Conservation (phyloP, 108 stramenopile species). For the Chaetoceros tenuissimus region DNA sequence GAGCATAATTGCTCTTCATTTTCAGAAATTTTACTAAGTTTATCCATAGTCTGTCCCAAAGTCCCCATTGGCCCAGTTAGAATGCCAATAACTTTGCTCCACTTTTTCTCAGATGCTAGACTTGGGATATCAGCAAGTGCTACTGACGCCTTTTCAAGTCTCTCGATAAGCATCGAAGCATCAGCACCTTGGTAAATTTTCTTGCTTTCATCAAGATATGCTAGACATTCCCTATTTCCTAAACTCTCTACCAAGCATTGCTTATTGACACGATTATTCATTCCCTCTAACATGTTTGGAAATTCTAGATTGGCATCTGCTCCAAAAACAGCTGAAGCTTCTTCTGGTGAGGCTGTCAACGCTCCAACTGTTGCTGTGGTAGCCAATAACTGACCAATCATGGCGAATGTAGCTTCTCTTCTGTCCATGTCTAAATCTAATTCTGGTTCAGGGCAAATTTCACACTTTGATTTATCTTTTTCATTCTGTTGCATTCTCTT, state of each 20-base stretch:
- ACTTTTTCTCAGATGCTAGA: conserved; percentile 47
- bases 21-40: conserved; percentile 24
- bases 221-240: conserved; percentile 62
- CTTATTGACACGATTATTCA: conserved; percentile 39
- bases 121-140: conserved; percentile 41
- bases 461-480: neutral
- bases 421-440: conserved; percentile 17
- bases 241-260: conserved; percentile 64
- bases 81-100: conserved; percentile 50
- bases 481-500: no score
- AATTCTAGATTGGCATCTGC: conserved; percentile 58
- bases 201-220: conserved; percentile 54
- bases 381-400: conserved; percentile 28
- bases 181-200: conserved; percentile 55
- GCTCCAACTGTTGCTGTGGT: neutral
- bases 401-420: conserved; percentile 30
- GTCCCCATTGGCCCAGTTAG: conserved; percentile 55
- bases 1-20: conserved; percentile 15
- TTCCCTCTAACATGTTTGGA: conserved; percentile 40
- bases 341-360: conserved; percentile 5
- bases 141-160: conserved; percentile 22
- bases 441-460: neutral
- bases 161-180: conserved; percentile 25
- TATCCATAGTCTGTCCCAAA: conserved; percentile 31
- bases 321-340: conserved; percentile 34